Evolutionary conservation across 2,329 filamentous ascomycete species (phyloP), one percentile per base, ranked within the genome.

Genomic region (Talaromyces sp.): DNA sequence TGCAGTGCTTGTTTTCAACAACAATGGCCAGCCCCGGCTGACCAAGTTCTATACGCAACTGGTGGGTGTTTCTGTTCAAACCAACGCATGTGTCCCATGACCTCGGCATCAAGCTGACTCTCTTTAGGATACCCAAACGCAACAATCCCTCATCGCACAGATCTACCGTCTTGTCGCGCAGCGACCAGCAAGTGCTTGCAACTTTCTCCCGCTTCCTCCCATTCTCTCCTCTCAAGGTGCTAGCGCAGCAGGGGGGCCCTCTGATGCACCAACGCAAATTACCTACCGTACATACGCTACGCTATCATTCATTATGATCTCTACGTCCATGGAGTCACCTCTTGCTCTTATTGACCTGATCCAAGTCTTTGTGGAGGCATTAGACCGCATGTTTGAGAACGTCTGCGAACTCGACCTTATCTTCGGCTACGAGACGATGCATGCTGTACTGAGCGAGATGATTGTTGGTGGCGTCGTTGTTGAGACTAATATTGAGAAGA

Each of bases 31-130:
- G 76, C 93, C 94, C 33, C 88, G 94, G 51, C 83, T 99, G 72
- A 97, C 93, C 65, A 97, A 97, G 69, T 99, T 99, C 81, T 99
- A 99, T 74, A 97, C 93, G 2, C 93, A 97, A 72, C 86, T 99
- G 62, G 93, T 96, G 75, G 55, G 76, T 67, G 49, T 47, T 35
- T 14, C 20, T 13, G 17, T 7, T 27, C 11, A 36, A 20, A 24
- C 22, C 30, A 10, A 14, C 42, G 4, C n/a, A 20, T 11, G 13
- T 17, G 24, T 16, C 46, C 35, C 10, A 36, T 27, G 24, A 27
- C 24, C 9, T 27, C 24, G 24, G 27, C 20, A 46, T 33, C 37
- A 36, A 49, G 54, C 48, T 58, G 35, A 61, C 47, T 32, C 24
- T 11, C 19, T 27, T 16, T 66, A 97, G 94, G 94, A 99, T 76